Evolutionary conservation across 2,329 filamentous ascomycete species (phyloP), one percentile per base, ranked within the genome.

Genomic region (Apiospora arundinis): DNA sequence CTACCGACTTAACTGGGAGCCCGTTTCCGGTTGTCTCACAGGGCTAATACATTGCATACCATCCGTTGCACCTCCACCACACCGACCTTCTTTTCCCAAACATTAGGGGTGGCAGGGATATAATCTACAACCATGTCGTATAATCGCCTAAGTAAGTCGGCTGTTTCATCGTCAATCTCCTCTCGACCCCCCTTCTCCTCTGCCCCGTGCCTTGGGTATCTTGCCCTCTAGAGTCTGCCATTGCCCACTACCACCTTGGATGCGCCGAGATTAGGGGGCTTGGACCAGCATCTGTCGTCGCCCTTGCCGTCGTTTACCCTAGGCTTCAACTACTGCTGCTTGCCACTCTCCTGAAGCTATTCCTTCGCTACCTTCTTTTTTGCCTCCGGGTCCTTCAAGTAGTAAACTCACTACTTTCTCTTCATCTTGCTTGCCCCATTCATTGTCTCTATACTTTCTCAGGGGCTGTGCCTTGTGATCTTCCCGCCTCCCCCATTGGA

Each of bases 61-160:
- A 37, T 60, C 7, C 28, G 46, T 67, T 67, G 25, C 45, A 48
- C 66, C 66, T 48, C 44, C 66, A 48, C 66, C 23, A 37, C 44
- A 28, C 44, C 66, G 66, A 23, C 25, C 46, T 37, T 68, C 28
- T 63, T 60, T 37, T 60, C 56, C 56, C 32, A 63, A 63, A 63
- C 56, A 63, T n/a, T 63, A 68, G 66, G 66, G 44, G 66, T 48
- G 46, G 44, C 66, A 48, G 44, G 44, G 37, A 68, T 68, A 68
- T 68, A 68, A 48, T 37, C 8, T 9, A 23, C 44, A 68, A 68
- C 66, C 66, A 68, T 68, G 66, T 68, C 66, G 66, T 68, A 68
- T 68, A 68, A 68, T 68, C 66, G 66, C 44, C 44, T 68, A 68
- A n/a, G 66, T 68, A 68, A 40, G 56, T 63, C 66, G 66, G 44